Base-by-base conservation (phyloP, 495 filamentous ascomycete genomes). In the Letharia lupina region DNA sequence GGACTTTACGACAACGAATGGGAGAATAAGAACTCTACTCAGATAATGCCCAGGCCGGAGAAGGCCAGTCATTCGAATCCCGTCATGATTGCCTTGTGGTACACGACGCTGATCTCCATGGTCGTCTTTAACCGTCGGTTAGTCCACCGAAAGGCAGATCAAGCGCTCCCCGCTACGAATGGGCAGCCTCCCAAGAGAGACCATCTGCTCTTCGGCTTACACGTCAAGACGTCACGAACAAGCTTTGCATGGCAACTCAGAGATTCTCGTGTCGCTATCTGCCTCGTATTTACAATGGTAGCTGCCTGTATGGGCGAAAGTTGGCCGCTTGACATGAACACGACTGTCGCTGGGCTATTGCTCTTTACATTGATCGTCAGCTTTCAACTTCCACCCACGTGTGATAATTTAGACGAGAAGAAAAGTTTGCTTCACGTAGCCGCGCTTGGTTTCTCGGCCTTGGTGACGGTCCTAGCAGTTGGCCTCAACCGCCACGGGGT, bases 281-380 rank as follows among this genome's bases (percentile, higher is more conserved):
- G 1, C 13, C 54, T 57, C 15, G 5, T 35, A 2, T 57, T 37
- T 37, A 9, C 33, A 20, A 57, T 57, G 54, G 0, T 57, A 20
- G 31, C 54, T 9, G 18, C 54, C 13, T 57, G 15, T 20, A 6
- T 37, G 15, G 54, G 33, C 31, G 54, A 37, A 57, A 37, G 54
- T 57, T 57, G 54, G 54, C 54, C 54, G 54, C 54, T 57, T 20
- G 54, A 57, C 1, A 37, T 57, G 54, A 37, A 57, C 11, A 57
- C 54, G 0, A 37, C 54, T 1, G 20, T 37, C 15, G 54, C 54
- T 3, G 33, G 54, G 12, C 33, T 57, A 0, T 7, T 57, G 33
- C 33, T 57, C 15, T 37, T 57, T 37, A 33, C 33, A 35, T 20
- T 57, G 13, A n/a, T 37, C 9, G 16, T 57, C 16, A 6, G 54